A percentile compares a stretch with the other conserved stretches of the same genome.
phyloP scores from a whole-genome alignment of 495 filamentous ascomycete species.

The Cryomyces minteri region DNA sequence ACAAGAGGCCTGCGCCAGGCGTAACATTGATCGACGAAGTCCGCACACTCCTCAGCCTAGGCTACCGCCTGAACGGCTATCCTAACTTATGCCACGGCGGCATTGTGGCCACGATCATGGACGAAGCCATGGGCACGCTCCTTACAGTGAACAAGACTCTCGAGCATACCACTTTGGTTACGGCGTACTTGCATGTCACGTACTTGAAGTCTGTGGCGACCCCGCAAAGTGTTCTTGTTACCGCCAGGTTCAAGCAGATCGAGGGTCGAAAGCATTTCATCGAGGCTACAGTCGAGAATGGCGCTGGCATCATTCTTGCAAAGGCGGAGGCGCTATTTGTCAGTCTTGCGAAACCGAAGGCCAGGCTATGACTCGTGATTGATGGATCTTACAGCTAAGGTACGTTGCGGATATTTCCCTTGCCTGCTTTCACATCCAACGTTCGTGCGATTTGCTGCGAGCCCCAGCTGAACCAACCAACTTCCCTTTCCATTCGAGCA shows the following conservation, averaged over 20 bases:
- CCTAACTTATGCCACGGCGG: constrained; percentile 41
- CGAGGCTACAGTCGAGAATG: constrained; percentile 14
- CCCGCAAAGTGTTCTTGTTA: constrained; percentile 32
- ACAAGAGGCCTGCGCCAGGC: constrained; percentile 19
- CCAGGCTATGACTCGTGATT: too few relatives aligned
- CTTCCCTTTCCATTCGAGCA: too few relatives aligned
- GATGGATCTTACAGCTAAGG: too few relatives aligned
- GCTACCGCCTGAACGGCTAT: constrained; percentile 37
- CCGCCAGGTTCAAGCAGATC: constrained; percentile 16
- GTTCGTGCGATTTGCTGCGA: too few relatives aligned
- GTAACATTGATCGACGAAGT: constrained; percentile 22
- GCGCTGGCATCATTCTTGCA: constrained; percentile 15
- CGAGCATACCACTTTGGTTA: constrained; percentile 20
- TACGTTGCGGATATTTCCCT: too few relatives aligned
- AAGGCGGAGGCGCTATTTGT: constrained; percentile 20
- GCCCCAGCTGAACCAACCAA: too few relatives aligned
- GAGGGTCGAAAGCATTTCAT: constrained; percentile 19
- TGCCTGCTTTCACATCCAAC: too few relatives aligned
- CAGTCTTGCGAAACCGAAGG: constrained; percentile 6
- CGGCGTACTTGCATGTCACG: constrained; percentile 37
- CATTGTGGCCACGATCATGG: constrained; percentile 38
- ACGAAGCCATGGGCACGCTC: constrained; percentile 35
- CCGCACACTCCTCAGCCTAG: constrained; percentile 29
- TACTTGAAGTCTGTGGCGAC: constrained; percentile 36
- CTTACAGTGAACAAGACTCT: constrained; percentile 23